phyloP scores from a whole-genome alignment of 2,329 filamentous ascomycete species.

The Harringtonia aguacate region DNA sequence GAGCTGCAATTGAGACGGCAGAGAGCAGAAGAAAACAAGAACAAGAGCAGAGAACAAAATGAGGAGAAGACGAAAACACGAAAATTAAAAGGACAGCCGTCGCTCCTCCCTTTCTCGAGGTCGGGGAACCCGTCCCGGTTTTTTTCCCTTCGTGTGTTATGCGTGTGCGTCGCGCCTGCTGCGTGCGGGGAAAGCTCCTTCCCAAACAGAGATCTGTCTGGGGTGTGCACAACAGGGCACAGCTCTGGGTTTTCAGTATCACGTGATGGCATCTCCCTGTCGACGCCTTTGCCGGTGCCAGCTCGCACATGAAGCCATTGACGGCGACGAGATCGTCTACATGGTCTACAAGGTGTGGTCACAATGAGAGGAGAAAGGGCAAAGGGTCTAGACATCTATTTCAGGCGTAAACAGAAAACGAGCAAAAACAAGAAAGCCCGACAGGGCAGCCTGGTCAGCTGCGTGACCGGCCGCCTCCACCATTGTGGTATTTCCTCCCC shows the following conservation, averaged over 20 bases:
- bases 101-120: not conserved
- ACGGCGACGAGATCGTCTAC: no score
- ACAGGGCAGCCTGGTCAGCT: not conserved
- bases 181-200: slow-evolving; percentile 1
- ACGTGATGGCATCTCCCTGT: not conserved
- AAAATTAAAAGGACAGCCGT: not conserved
- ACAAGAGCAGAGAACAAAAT: not conserved
- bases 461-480: not conserved
- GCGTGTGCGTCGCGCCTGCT: no score
- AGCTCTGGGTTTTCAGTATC: not conserved
- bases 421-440: not conserved
- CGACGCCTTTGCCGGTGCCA: not conserved
- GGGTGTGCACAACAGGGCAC: not conserved
- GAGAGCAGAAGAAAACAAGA: no score
- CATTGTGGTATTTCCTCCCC: not conserved
- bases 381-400: no score
- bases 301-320: no score
- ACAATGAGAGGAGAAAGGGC: not conserved
- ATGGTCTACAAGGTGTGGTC: no score
- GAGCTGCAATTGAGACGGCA: no score
- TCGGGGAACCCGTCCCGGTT: no score
- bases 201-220: not conserved
- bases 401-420: no score
- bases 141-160: no score
- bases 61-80: not conserved